Conservation (phyloP, 257 asterid genomes). For the Solanum pennellii region DNA sequence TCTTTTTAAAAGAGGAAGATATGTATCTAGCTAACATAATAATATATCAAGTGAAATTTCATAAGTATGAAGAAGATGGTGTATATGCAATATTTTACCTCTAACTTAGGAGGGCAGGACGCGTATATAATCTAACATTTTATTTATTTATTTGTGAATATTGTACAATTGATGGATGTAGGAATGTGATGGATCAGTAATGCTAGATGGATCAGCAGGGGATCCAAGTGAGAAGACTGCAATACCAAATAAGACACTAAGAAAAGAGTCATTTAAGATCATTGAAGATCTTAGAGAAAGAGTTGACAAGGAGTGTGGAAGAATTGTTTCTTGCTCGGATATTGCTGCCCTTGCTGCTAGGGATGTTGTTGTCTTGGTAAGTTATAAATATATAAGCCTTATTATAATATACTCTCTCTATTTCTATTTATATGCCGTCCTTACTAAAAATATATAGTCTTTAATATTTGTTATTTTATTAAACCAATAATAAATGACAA, state of each 20-base stretch:
- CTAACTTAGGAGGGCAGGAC: not conserved
- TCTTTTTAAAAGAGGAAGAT: not conserved
- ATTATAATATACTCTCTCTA: not conserved
- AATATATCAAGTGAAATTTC: not conserved
- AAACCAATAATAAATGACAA: no score
- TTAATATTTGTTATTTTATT: no score
- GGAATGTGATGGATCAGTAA: slow-evolving; percentile 35
- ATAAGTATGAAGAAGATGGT: not conserved
- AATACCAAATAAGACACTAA: slow-evolving; percentile 30
- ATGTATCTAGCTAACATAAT: not conserved
- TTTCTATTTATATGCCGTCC: no score
- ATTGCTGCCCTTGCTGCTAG: slow-evolving; percentile 35
- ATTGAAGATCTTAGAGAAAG: slow-evolving; percentile 33
- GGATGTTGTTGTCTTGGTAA: slow-evolving; percentile 40
- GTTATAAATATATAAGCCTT: not conserved
- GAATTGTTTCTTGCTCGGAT: slow-evolving; percentile 39
- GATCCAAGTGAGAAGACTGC: slow-evolving; percentile 31
- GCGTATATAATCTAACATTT: not conserved
- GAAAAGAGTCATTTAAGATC: slow-evolving; percentile 28
- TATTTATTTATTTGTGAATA: not conserved
- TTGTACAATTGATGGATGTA: not conserved
- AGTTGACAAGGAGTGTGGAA: slow-evolving; percentile 19
- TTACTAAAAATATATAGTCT: no score
- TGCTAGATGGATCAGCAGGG: slow-evolving; percentile 32
- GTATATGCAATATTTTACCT: not conserved